Evolutionary conservation across 2,329 filamentous ascomycete species (phyloP).

Genomic region (Colletotrichum godetiae): DNA sequence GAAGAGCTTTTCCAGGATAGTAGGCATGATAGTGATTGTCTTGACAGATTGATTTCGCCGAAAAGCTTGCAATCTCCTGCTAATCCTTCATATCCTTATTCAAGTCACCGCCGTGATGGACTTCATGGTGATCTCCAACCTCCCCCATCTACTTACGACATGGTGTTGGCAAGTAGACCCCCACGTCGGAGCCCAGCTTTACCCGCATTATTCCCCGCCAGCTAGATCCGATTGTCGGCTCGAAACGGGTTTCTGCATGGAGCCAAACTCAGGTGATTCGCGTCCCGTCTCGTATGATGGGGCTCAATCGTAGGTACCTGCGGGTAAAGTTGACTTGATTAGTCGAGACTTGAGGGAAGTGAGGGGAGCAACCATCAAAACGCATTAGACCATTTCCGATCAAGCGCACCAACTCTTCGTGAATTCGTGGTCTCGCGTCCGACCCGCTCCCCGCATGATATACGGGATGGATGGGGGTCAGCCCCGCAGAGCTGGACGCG

Average conservation of each 20-base stretch:
- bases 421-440: not conserved
- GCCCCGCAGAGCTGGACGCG: constrained; percentile 1
- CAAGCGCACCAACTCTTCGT: not conserved
- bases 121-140: not conserved
- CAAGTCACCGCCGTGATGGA: not conserved
- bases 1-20: constrained; percentile 37
- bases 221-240: constrained; percentile 8
- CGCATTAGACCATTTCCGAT: constrained; percentile 2
- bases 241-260: constrained; percentile 4
- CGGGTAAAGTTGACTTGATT: constrained; percentile 4
- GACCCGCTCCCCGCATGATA: not conserved
- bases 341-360: not conserved
- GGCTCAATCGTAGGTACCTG: not conserved
- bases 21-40: constrained; percentile 15
- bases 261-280: constrained; percentile 17
- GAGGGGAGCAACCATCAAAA: not conserved
- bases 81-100: constrained; percentile 4
- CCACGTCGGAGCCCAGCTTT: constrained; percentile 1
- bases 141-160: not conserved
- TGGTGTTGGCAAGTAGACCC: not conserved
- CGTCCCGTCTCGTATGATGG: not conserved
- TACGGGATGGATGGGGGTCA: constrained; percentile 24
- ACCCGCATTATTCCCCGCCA: not conserved
- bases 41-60: not conserved
- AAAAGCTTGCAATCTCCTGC: not conserved